Percentiles rank a stretch among this genome's conserved stretches.
These are phyloP conservation scores for Ceratopteris richardii DNA, from an alignment of 75 land plant species.

Conservation along the genomic window DNA sequence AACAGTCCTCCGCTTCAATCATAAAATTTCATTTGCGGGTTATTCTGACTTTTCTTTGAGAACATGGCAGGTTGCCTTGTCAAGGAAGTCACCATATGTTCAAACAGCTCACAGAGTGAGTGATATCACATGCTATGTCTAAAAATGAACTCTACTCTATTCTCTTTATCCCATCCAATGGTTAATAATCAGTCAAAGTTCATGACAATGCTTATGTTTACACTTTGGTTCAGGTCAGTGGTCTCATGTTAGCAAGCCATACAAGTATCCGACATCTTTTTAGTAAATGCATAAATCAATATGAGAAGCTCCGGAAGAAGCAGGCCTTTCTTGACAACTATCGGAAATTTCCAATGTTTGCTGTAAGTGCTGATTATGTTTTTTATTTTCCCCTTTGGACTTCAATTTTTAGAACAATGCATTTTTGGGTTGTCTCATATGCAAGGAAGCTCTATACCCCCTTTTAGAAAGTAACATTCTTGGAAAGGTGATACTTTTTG, in stretches of 20 bases:
- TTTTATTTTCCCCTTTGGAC: not conserved
- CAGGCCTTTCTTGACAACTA: slow-evolving; percentile 99
- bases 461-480: too few species aligned
- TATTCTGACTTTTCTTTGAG: too few species aligned
- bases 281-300: slow-evolving; percentile 88
- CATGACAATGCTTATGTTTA: too few species aligned
- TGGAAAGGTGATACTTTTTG: too few species aligned
- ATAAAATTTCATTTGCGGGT: too few species aligned
- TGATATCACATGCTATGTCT: not conserved
- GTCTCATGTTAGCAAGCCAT: slow-evolving; percentile 98
- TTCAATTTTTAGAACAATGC: not conserved
- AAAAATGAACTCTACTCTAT: not conserved
- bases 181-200: too few species aligned
- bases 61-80: slow-evolving; percentile 88
- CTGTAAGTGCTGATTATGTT: slow-evolving; percentile 86
- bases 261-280: slow-evolving; percentile 98
- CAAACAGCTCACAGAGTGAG: slow-evolving; percentile 96
- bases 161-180: too few species aligned
- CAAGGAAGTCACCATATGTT: slow-evolving; percentile 97
- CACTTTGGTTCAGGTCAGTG: slow-evolving; percentile 81
- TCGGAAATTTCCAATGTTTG: slow-evolving; percentile 98
- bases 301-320: slow-evolving; percentile 97
- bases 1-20: too few species aligned
- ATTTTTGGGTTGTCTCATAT: not conserved
- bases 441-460: not conserved